Evolutionary conservation across 495 filamentous ascomycete genomes (phyloP).

Genomic region (Talaromyces nanjingensis): DNA sequence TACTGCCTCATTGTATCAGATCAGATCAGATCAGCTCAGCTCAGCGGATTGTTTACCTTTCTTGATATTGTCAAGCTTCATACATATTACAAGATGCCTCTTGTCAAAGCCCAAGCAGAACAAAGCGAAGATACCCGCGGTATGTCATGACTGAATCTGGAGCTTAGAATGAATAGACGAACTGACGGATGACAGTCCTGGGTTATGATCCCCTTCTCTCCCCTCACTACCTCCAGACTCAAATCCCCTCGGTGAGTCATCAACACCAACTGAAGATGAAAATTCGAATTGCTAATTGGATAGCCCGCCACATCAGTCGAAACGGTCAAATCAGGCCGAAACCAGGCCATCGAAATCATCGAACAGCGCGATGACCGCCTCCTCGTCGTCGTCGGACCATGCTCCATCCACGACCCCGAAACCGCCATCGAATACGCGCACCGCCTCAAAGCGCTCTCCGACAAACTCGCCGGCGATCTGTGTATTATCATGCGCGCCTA

Average conservation of each 20-base stretch:
- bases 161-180: neutral
- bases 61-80: neutral
- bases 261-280: constrained; percentile 12
- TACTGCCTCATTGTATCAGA: neutral
- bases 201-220: constrained; percentile 94
- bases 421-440: constrained; percentile 81
- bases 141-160: constrained; percentile 17
- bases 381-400: constrained; percentile 89
- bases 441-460: constrained; percentile 65
- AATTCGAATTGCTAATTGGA: neutral
- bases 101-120: constrained; percentile 36
- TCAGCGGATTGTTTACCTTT: neutral
- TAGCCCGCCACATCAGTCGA: constrained; percentile 45
- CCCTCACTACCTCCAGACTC: constrained; percentile 77
- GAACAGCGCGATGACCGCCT: constrained; percentile 77
- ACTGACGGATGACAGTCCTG: constrained; percentile 53
- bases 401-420: constrained; percentile 92
- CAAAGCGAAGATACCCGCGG: constrained; percentile 48
- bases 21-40: neutral
- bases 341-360: constrained; percentile 76
- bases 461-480: constrained; percentile 73
- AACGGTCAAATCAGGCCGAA: constrained; percentile 76
- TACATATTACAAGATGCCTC: constrained; percentile 34
- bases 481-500: constrained; percentile 97
- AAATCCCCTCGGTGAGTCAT: constrained; percentile 72